phyloP scores from a whole-genome alignment of 495 filamentous ascomycete species.

The Acidiella bohemica region DNA sequence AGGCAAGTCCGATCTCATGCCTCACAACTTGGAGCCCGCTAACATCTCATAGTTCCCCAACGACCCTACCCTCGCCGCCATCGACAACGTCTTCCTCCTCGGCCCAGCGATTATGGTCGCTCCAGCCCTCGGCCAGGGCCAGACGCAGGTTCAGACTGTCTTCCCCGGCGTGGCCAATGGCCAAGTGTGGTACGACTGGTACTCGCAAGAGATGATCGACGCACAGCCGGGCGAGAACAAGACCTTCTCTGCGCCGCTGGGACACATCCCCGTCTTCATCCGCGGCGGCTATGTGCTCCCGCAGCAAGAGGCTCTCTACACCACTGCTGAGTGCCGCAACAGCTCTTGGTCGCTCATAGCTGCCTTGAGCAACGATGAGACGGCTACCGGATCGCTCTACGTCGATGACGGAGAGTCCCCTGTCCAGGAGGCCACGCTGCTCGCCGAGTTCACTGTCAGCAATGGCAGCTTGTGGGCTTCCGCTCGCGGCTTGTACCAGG shows the following conservation, averaged over 20 bases:
- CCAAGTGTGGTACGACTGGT: slow-evolving; percentile 75
- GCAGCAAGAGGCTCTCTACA: slow-evolving; percentile 56
- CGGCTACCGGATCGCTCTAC: slow-evolving; percentile 56
- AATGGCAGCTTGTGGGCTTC: slow-evolving; percentile 17
- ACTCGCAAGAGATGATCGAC: slow-evolving; percentile 42
- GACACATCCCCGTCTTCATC: slow-evolving; percentile 66
- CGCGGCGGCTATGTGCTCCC: slow-evolving; percentile 59
- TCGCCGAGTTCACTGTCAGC: slow-evolving; percentile 31
- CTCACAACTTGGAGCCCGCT: not conserved
- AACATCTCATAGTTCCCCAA: slow-evolving; percentile 44
- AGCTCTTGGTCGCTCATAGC: slow-evolving; percentile 60
- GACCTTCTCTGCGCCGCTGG: slow-evolving; percentile 60
- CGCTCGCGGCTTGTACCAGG: slow-evolving; percentile 16
- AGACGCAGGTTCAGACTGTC: slow-evolving; percentile 53
- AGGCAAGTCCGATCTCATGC: slow-evolving; percentile 24
- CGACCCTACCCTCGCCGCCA: slow-evolving; percentile 53
- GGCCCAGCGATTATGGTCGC: slow-evolving; percentile 57
- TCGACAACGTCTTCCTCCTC: slow-evolving; percentile 66
- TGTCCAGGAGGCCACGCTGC: slow-evolving; percentile 41
- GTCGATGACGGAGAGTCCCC: slow-evolving; percentile 75
- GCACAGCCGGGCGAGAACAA: slow-evolving; percentile 49
- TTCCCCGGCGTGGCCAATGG: slow-evolving; percentile 58
- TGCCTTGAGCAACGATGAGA: slow-evolving; percentile 42
- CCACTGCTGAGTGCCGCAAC: slow-evolving; percentile 47
- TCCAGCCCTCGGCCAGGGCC: slow-evolving; percentile 56